A percentile compares a stretch with the other conserved stretches of the same genome.
phyloP scores from a whole-genome alignment of 2,329 filamentous ascomycete species.

The Colletotrichum eleusines region DNA sequence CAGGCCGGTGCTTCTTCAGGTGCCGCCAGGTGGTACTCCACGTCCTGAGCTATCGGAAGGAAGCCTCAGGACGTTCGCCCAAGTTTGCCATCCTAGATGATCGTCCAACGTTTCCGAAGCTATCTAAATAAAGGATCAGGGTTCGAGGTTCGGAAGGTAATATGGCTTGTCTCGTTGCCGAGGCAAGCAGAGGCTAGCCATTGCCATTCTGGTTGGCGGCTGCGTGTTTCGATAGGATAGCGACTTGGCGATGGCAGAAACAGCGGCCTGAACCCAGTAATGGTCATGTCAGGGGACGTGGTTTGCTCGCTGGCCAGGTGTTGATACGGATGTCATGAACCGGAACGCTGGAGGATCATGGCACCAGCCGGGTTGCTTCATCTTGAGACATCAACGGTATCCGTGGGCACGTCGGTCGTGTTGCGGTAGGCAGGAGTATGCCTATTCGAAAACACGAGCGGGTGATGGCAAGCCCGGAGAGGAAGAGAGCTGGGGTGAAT shows the following conservation, averaged over 20 bases:
- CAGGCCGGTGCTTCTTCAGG: background rate
- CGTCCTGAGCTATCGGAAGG: slow-evolving; percentile 23
- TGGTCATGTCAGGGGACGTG: background rate
- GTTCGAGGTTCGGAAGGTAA: background rate
- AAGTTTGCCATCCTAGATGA: slow-evolving; percentile 8
- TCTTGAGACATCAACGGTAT: slow-evolving; percentile 30
- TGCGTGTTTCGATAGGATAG: background rate
- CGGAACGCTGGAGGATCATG: slow-evolving; percentile 25
- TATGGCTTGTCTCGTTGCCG: background rate
- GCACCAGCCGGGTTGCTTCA: slow-evolving; percentile 24
- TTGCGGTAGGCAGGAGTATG: slow-evolving; percentile 17
- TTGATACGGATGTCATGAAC: slow-evolving; percentile 1
- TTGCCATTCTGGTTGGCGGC: background rate
- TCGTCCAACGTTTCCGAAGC: slow-evolving; percentile 6
- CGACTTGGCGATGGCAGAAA: background rate
- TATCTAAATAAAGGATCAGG: background rate
- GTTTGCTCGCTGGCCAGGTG: slow-evolving; percentile 12
- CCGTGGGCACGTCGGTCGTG: slow-evolving; percentile 16
- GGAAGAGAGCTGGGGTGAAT: background rate
- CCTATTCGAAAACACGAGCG: background rate
- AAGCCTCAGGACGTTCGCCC: slow-evolving; percentile 10
- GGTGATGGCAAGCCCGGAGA: background rate
- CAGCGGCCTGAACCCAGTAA: background rate
- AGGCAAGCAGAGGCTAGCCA: background rate
- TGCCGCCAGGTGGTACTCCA: background rate